These are phyloP conservation scores for Paecilomyces sp. DNA, from an alignment of 2,329 filamentous ascomycete genomes.

Conservation along the genomic window DNA sequence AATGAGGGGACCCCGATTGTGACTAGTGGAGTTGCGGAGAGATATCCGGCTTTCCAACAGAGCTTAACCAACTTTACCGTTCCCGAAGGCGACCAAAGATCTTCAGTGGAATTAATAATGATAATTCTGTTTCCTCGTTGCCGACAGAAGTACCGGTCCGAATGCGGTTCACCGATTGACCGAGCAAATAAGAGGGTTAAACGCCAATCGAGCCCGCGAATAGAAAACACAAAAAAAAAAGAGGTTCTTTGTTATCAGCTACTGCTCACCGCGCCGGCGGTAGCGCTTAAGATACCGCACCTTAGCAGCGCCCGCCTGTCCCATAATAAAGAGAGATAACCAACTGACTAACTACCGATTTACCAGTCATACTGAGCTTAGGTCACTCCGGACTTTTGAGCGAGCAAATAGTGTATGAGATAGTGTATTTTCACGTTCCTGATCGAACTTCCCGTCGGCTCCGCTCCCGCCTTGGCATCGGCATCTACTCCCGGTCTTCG, in stretches of 20 bases:
- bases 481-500: too few relatives aligned
- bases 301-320: neutral
- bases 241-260: neutral
- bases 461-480: too few relatives aligned
- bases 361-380: too few relatives aligned
- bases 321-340: too few relatives aligned
- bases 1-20: neutral
- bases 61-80: neutral
- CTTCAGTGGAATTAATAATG: conserved; percentile 6
- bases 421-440: too few relatives aligned
- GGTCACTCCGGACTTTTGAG: too few relatives aligned
- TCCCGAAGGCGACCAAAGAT: conserved; percentile 4
- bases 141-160: neutral
- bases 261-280: neutral
- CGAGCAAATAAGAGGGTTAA: neutral
- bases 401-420: too few relatives aligned
- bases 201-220: too few relatives aligned
- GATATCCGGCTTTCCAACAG: neutral
- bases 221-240: neutral
- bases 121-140: too few relatives aligned
- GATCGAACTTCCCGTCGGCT: too few relatives aligned
- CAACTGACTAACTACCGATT: too few relatives aligned
- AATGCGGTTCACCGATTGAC: neutral
- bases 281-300: neutral
- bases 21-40: neutral